Conservation (phyloP, 768 basidiomycete genomes). For the Boletus reticulatus region DNA sequence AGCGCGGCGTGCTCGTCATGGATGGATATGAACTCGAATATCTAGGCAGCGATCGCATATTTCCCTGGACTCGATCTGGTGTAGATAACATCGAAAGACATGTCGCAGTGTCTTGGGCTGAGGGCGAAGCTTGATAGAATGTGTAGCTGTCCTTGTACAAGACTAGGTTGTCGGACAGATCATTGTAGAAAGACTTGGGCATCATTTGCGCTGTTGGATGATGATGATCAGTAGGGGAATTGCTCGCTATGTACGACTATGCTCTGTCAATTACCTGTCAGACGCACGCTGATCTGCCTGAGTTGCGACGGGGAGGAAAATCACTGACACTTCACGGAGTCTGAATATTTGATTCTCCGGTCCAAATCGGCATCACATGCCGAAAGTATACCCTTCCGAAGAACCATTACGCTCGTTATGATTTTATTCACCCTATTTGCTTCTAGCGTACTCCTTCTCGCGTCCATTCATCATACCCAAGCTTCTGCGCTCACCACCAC, state of each 20-base stretch:
- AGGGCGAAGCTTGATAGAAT: slow-evolving; percentile 4
- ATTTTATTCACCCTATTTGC: slow-evolving; percentile 20
- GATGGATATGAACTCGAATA: not conserved
- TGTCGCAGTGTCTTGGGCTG: not conserved
- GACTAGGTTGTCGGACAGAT: slow-evolving; percentile 5
- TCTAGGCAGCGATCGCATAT: not conserved
- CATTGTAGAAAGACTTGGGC: slow-evolving; percentile 6
- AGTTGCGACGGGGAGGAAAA: not conserved
- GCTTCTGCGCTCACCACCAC: slow-evolving; percentile 78
- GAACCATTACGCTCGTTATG: slow-evolving; percentile 15
- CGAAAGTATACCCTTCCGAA: slow-evolving; percentile 10
- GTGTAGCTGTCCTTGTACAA: slow-evolving; percentile 5
- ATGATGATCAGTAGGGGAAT: not conserved
- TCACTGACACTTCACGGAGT: slow-evolving; percentile 9
- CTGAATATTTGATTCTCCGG: slow-evolving; percentile 16
- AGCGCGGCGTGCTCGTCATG: slow-evolving; percentile 5
- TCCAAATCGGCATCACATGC: slow-evolving; percentile 21
- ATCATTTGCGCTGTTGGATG: not conserved
- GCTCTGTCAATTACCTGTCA: slow-evolving; percentile 17
- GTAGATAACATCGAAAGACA: slow-evolving; percentile 10
- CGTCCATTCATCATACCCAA: slow-evolving; percentile 33
- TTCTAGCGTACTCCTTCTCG: slow-evolving; percentile 27
- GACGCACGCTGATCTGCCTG: slow-evolving; percentile 1
- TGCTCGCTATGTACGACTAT: not conserved
- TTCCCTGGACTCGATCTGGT: slow-evolving; percentile 8